A percentile compares a stretch with the other conserved stretches of the same genome.
phyloP scores from a whole-genome alignment of 805 yeast genomes.

The Yamadazyma kitorensis region DNA sequence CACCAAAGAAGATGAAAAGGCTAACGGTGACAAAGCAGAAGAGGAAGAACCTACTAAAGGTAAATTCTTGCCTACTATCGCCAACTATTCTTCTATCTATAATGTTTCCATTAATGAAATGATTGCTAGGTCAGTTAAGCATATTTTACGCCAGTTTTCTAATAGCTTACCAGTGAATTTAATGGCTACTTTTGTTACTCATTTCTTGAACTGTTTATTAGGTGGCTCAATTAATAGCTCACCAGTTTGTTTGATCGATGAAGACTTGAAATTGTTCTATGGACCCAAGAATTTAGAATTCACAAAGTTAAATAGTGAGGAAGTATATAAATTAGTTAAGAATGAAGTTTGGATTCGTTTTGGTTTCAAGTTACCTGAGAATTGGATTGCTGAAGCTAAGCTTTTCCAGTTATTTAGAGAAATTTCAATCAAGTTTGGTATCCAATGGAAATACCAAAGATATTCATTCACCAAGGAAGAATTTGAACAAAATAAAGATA shows the following conservation, averaged over 20 bases:
- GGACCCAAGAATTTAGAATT: conserved; percentile 40
- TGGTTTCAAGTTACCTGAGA: conserved; percentile 52
- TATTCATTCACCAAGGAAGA: conserved; percentile 48
- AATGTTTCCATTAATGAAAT: conserved; percentile 60
- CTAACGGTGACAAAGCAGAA: conserved; percentile 22
- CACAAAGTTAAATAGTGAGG: conserved; percentile 43
- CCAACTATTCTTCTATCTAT: conserved; percentile 48
- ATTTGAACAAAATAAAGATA: conserved; percentile 28
- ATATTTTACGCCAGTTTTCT: conserved; percentile 55
- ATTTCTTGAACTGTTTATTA: conserved; percentile 67
- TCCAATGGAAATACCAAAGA: conserved; percentile 68
- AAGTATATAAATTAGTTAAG: conserved; percentile 44
- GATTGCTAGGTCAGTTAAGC: conserved; percentile 77
- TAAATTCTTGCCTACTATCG: conserved; percentile 39
- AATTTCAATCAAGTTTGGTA: conserved; percentile 74
- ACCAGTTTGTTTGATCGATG: conserved; percentile 44
- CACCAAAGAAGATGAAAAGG: conserved; percentile 27
- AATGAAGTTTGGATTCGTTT: conserved; percentile 59
- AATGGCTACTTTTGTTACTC: conserved; percentile 60
- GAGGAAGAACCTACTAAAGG: conserved; percentile 29
- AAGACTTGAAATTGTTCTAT: conserved; percentile 39
- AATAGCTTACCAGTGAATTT: conserved; percentile 48
- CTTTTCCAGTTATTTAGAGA: conserved; percentile 59
- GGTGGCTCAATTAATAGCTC: conserved; percentile 45
- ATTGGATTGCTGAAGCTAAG: conserved; percentile 43